These are phyloP conservation scores for Neoascochyta sp. DNA, from an alignment of 2,329 filamentous ascomycete genomes.

Conservation along the genomic window DNA sequence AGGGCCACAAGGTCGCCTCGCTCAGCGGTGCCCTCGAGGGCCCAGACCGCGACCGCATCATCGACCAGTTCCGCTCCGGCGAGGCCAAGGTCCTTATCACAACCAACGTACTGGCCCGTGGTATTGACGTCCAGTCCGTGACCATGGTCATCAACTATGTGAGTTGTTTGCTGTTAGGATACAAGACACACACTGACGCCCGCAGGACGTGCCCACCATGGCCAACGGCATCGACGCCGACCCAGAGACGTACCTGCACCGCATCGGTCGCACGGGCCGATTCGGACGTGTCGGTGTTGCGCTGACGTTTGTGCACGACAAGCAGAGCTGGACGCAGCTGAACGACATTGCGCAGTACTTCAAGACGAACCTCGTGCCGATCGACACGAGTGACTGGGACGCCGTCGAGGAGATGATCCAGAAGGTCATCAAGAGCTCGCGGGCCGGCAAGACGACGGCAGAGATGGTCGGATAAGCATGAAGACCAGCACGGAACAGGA, in stretches of 20 bases:
- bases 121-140: conserved; percentile 87
- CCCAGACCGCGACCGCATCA: conserved; percentile 72
- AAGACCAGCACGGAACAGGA: too few species aligned
- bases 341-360: conserved; percentile 77
- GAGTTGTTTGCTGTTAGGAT: conserved; percentile 11
- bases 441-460: conserved; percentile 40
- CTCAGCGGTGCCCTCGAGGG: conserved; percentile 88
- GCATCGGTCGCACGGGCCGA: conserved; percentile 92
- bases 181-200: conserved; percentile 9
- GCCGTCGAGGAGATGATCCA: conserved; percentile 79
- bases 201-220: conserved; percentile 54
- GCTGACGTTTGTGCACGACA: conserved; percentile 89
- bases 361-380: conserved; percentile 72
- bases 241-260: conserved; percentile 93
- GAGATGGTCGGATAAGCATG: too few species aligned
- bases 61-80: conserved; percentile 81
- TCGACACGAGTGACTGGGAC: conserved; percentile 89
- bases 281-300: conserved; percentile 96
- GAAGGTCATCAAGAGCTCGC: conserved; percentile 48
- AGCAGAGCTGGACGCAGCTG: conserved; percentile 74
- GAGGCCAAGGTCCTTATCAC: conserved; percentile 95
- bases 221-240: conserved; percentile 66
- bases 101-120: conserved; percentile 92
- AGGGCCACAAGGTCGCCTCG: conserved; percentile 88
- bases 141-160: conserved; percentile 98